Evolutionary conservation across 345 rosid species (phyloP).

Genomic region (Rhodomyrtus tomentosa): DNA sequence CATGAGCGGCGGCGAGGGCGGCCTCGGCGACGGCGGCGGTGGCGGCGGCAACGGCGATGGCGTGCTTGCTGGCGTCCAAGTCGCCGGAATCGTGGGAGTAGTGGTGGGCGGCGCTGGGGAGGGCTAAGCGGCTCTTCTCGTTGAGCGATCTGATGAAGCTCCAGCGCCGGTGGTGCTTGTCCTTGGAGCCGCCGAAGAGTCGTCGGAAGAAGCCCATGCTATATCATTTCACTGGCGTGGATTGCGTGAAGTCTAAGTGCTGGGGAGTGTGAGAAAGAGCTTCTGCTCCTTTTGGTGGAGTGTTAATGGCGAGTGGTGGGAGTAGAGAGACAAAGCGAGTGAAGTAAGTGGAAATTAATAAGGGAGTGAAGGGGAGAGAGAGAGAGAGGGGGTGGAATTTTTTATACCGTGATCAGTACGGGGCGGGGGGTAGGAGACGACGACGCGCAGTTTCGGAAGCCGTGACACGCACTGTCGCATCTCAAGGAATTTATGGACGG

Average conservation of each 20-base stretch:
- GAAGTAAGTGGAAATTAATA: neutral
- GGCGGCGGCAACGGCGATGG: slow-evolving; percentile 88
- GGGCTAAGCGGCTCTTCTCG: slow-evolving; percentile 10
- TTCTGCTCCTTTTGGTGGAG: neutral
- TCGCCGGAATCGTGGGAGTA: slow-evolving; percentile 3
- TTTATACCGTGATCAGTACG: too few relatives aligned
- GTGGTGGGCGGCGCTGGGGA: slow-evolving; percentile 7
- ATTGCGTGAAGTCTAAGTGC: neutral
- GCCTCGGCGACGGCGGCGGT: slow-evolving; percentile 88
- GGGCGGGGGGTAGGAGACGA: neutral
- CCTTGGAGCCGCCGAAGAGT: slow-evolving; percentile 38
- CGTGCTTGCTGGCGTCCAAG: slow-evolving; percentile 62
- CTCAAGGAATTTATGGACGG: neutral
- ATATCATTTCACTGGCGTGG: slow-evolving; percentile 15
- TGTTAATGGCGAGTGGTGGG: neutral
- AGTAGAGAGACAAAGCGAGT: neutral
- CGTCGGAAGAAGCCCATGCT: slow-evolving; percentile 70
- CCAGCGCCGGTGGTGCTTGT: slow-evolving; percentile 27
- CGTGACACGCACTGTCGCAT: neutral
- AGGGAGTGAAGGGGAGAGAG: neutral
- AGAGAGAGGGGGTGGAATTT: neutral
- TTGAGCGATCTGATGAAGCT: slow-evolving; percentile 54
- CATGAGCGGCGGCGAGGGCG: slow-evolving; percentile 83
- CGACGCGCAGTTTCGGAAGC: neutral
- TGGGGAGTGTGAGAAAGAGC: neutral